Percentiles rank a stretch among this genome's conserved stretches.
These are phyloP conservation scores for Clitopilus passeckerianus DNA, from an alignment of 768 basidiomycete species.

Conservation along the genomic window DNA sequence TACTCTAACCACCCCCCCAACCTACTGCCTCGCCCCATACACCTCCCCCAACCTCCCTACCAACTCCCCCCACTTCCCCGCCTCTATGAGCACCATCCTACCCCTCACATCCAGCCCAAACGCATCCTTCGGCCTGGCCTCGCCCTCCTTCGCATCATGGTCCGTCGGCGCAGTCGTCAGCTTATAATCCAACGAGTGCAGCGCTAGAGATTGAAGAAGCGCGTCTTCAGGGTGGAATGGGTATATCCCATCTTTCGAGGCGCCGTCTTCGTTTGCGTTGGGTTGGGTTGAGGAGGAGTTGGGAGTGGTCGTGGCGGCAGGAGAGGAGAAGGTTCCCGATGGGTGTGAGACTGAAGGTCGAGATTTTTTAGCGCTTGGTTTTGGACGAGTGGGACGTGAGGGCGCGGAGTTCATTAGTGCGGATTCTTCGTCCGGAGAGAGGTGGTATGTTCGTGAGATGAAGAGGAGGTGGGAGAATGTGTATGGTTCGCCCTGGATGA, in stretches of 20 bases:
- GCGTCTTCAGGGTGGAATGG: constrained; percentile 83
- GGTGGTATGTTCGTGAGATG: constrained; percentile 74
- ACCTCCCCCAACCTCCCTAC: constrained; percentile 31
- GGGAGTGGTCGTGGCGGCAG: background rate
- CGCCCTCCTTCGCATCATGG: constrained; percentile 33
- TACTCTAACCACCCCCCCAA: too few species aligned
- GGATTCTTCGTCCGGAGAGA: constrained; percentile 67
- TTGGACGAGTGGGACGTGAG: constrained; percentile 6
- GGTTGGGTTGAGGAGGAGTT: background rate
- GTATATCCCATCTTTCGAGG: constrained; percentile 47
- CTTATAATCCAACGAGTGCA: constrained; percentile 39
- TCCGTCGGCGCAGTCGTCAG: constrained; percentile 27
- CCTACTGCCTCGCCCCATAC: constrained; percentile 14
- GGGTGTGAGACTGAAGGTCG: constrained; percentile 20
- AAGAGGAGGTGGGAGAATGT: constrained; percentile 71
- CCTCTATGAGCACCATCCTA: constrained; percentile 58
- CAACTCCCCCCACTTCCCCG: constrained; percentile 32
- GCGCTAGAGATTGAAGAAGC: constrained; percentile 33
- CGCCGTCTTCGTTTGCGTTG: background rate
- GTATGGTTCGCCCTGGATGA: constrained; percentile 55
- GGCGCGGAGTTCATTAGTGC: constrained; percentile 36
- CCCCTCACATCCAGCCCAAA: constrained; percentile 72
- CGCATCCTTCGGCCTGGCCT: constrained; percentile 54
- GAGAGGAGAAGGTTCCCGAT: background rate
- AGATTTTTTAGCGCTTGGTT: constrained; percentile 32